These are phyloP conservation scores for Edaphochlamys debaryana DNA, from an alignment of 139 green algal genomes.

Conservation along the genomic window DNA sequence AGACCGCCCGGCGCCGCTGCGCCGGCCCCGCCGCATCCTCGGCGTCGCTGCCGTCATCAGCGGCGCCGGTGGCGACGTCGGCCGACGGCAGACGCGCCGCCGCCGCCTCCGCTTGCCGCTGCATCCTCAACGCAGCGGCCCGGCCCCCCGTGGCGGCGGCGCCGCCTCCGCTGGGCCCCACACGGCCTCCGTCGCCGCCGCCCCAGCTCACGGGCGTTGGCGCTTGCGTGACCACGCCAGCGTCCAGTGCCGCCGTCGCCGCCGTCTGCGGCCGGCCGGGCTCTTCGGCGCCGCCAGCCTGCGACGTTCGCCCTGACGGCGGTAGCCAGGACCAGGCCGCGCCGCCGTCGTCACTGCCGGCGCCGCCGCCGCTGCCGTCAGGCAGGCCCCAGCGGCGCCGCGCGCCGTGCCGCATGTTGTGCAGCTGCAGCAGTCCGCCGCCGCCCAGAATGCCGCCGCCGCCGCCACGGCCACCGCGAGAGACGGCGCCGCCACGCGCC, in stretches of 20 bases:
- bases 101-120: not conserved
- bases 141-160: not conserved
- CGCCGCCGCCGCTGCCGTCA: not conserved
- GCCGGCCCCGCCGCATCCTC: not conserved
- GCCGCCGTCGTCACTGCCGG: not conserved
- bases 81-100: not conserved
- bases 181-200: too few relatives aligned
- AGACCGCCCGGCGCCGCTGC: constrained; percentile 17
- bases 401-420: constrained; percentile 8
- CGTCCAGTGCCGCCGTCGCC: not conserved
- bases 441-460: not conserved
- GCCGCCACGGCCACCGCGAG: not conserved
- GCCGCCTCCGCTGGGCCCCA: too few relatives aligned
- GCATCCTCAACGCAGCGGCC: not conserved
- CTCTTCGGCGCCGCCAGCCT: not conserved
- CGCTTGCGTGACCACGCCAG: too few relatives aligned
- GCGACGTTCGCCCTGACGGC: too few relatives aligned
- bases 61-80: not conserved
- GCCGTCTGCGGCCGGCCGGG: not conserved
- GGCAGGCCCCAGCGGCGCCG: constrained; percentile 12
- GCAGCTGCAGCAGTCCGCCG: constrained; percentile 16
- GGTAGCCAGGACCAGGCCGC: too few relatives aligned
- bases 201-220: too few relatives aligned
- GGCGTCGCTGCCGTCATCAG: not conserved
- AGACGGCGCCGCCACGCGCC: not conserved